phyloP scores from a whole-genome alignment of 78 protist genomes.

The Polysphondylium violaceum region DNA sequence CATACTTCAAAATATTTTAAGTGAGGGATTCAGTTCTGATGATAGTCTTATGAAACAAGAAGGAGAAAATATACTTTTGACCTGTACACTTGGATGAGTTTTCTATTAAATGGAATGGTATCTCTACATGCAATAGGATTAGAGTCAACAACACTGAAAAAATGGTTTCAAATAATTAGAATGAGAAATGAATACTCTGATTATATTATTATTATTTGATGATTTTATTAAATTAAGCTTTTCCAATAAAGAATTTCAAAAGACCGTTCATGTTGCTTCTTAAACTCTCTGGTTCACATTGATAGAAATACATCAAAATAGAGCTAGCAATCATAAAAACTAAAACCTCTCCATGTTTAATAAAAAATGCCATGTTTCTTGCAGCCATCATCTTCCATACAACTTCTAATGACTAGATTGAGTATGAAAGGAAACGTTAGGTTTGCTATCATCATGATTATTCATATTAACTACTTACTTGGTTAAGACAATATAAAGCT shows the following conservation, averaged over 20 bases:
- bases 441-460: too few relatives aligned
- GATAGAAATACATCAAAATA: conserved; percentile 65
- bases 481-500: conserved; percentile 68
- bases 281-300: conserved; percentile 73
- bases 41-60: too few relatives aligned
- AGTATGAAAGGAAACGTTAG: too few relatives aligned
- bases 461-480: not conserved
- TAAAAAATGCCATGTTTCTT: conserved; percentile 28
- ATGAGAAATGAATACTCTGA: not conserved
- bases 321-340: conserved; percentile 68
- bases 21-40: too few relatives aligned
- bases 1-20: too few relatives aligned
- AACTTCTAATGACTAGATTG: conserved; percentile 31
- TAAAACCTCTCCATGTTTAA: conserved; percentile 71
- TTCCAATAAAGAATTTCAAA: conserved; percentile 67
- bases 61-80: too few relatives aligned
- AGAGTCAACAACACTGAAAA: not conserved
- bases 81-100: too few relatives aligned
- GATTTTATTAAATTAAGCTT: not conserved
- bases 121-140: too few relatives aligned
- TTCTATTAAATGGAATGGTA: too few relatives aligned
- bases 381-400: conserved; percentile 74
- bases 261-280: conserved; percentile 75
- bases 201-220: conserved; percentile 13
- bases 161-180: not conserved